phyloP scores from a whole-genome alignment of 331 rosid genomes.

The Quercus tomentella region DNA sequence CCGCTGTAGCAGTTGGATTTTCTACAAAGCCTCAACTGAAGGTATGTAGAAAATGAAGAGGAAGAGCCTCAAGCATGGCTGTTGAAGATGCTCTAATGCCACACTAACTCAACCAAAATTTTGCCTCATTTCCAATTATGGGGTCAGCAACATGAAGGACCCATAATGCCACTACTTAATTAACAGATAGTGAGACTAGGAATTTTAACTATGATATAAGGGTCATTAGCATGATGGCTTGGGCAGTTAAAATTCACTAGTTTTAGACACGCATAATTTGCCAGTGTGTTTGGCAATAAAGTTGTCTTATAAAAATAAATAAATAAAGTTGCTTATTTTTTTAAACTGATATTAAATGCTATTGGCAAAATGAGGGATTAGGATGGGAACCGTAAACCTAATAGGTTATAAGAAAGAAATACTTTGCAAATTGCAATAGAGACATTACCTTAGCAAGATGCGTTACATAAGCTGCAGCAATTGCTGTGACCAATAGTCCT shows the following conservation, averaged over 20 bases:
- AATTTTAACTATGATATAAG: not conserved
- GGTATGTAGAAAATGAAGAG: too few relatives aligned
- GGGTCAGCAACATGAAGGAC: too few relatives aligned
- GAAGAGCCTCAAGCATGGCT: too few relatives aligned
- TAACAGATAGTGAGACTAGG: not conserved
- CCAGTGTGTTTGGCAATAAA: not conserved
- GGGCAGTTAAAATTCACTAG: not conserved
- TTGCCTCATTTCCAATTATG: too few relatives aligned
- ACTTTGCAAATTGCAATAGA: not conserved
- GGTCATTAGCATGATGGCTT: not conserved
- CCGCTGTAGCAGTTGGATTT: too few relatives aligned
- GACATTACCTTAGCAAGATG: constrained; percentile 74
- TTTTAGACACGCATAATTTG: too few relatives aligned
- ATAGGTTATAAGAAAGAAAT: not conserved
- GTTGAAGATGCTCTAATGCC: too few relatives aligned
- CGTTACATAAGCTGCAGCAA: constrained; percentile 87
- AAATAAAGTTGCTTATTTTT: not conserved
- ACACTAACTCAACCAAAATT: too few relatives aligned
- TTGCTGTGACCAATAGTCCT: constrained; percentile 73
- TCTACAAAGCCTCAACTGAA: too few relatives aligned
- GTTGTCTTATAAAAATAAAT: not conserved
- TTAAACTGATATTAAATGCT: not conserved
- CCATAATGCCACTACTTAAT: too few relatives aligned
- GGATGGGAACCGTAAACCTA: not conserved
- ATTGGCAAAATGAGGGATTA: not conserved